Conservation (phyloP, 768 basidiomycete genomes). For the Chlorophyllum brunneum region DNA sequence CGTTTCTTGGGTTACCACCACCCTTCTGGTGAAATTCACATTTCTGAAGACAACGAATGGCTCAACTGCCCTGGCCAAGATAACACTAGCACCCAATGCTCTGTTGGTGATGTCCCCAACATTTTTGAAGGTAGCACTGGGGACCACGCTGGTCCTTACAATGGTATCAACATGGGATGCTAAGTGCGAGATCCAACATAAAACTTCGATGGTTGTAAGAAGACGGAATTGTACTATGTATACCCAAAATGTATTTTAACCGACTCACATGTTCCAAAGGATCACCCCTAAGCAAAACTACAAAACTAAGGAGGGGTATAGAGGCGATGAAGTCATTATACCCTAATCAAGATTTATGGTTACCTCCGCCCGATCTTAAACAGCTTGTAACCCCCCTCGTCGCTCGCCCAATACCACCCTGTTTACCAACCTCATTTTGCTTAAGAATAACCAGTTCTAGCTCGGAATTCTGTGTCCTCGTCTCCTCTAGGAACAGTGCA, state of each 20-base stretch:
- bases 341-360: not conserved
- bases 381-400: conserved; percentile 66
- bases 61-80: conserved; percentile 24
- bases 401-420: conserved; percentile 59
- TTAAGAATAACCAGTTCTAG: conserved; percentile 46
- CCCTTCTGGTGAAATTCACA: conserved; percentile 39
- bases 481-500: conserved; percentile 39
- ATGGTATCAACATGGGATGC: conserved; percentile 12
- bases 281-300: too few species aligned
- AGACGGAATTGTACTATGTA: not conserved
- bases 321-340: not conserved
- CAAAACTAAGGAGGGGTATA: too few species aligned
- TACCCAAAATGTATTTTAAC: too few species aligned
- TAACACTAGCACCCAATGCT: conserved; percentile 22
- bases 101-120: conserved; percentile 19
- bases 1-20: conserved; percentile 38
- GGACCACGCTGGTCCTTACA: conserved; percentile 13
- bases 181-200: not conserved
- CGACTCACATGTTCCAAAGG: not conserved
- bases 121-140: conserved; percentile 3
- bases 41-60: conserved; percentile 26
- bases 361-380: conserved; percentile 71
- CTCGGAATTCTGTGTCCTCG: conserved; percentile 12
- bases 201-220: too few species aligned
- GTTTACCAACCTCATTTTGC: conserved; percentile 42